Evolutionary conservation across 352 stramenopile species (phyloP).

Genomic region (Plasmopara halstedii): DNA sequence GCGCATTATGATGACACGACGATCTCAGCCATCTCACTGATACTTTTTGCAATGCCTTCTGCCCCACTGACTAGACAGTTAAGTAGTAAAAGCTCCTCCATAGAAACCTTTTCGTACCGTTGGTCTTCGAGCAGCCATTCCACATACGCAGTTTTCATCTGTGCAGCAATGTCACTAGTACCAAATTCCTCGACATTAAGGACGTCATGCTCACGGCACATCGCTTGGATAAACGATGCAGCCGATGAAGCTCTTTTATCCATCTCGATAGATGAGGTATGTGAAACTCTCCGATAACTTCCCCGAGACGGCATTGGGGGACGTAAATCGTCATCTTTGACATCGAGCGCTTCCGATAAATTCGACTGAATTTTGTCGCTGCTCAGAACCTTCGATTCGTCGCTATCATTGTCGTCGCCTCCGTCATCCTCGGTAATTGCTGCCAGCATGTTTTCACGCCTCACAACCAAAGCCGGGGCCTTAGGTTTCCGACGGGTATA

Average conservation of each 20-base stretch:
- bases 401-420: constrained; percentile 8
- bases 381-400: neutral
- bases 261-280: constrained; percentile 17
- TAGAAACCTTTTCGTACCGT: constrained; percentile 21
- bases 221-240: constrained; percentile 10
- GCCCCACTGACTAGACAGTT: constrained; percentile 21
- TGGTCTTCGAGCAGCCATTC: constrained; percentile 20
- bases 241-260: constrained; percentile 5
- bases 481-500: constrained; percentile 42
- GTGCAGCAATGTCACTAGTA: constrained; percentile 12
- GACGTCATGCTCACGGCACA: constrained; percentile 17
- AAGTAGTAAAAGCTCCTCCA: constrained; percentile 18
- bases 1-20: too few relatives aligned
- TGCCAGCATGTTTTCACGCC: constrained; percentile 8
- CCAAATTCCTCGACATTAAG: constrained; percentile 20
- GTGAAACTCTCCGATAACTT: constrained; percentile 8
- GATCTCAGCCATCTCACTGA: constrained; percentile 18
- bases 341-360: neutral
- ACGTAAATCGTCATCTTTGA: constrained; percentile 12
- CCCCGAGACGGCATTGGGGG: constrained; percentile 5
- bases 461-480: constrained; percentile 7
- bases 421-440: constrained; percentile 13
- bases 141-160: constrained; percentile 22
- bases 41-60: constrained; percentile 19
- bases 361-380: neutral